Conservation (phyloP, 768 basidiomycete species). For the Rhizopogon vinicolor region DNA sequence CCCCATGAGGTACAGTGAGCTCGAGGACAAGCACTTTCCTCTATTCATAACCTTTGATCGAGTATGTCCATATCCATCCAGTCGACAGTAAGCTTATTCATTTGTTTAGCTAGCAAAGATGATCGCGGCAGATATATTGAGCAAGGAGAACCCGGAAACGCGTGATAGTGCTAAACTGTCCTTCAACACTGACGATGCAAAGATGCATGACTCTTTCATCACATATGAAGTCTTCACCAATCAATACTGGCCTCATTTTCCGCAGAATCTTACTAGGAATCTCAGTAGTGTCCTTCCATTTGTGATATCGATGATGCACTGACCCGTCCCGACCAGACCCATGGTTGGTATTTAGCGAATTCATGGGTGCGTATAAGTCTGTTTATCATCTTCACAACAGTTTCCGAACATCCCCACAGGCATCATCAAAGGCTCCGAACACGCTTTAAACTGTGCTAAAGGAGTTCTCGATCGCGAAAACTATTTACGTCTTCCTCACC, state of each 20-base stretch:
- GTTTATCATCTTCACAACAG: not conserved
- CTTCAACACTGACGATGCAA: slow-evolving; percentile 7
- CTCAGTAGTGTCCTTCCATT: slow-evolving; percentile 36
- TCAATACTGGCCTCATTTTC: slow-evolving; percentile 58
- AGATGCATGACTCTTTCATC: slow-evolving; percentile 25
- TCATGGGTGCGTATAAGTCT: slow-evolving; percentile 46
- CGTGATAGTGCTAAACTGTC: slow-evolving; percentile 10
- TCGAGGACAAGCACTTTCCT: slow-evolving; percentile 51
- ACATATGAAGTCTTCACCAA: slow-evolving; percentile 44
- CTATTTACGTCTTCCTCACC: slow-evolving; percentile 46
- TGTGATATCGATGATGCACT: not conserved
- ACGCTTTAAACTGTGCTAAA: slow-evolving; percentile 29
- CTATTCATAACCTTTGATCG: slow-evolving; percentile 64
- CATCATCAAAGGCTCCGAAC: slow-evolving; percentile 67
- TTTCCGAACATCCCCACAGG: slow-evolving; percentile 25
- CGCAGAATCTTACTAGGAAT: slow-evolving; percentile 44
- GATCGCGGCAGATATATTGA: slow-evolving; percentile 20
- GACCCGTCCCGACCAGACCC: slow-evolving; percentile 39
- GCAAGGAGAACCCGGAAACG: slow-evolving; percentile 2
- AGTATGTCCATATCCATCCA: slow-evolving; percentile 28
- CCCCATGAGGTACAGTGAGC: too few species aligned
- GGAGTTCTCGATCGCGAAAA: slow-evolving; percentile 37
- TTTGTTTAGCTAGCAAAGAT: slow-evolving; percentile 17
- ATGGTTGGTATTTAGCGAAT: slow-evolving; percentile 57
- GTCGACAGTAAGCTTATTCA: not conserved